Evolutionary conservation across 2,329 filamentous ascomycete species (phyloP), one percentile per base, ranked within the genome.

Genomic region (Dactylella cylindrospora): DNA sequence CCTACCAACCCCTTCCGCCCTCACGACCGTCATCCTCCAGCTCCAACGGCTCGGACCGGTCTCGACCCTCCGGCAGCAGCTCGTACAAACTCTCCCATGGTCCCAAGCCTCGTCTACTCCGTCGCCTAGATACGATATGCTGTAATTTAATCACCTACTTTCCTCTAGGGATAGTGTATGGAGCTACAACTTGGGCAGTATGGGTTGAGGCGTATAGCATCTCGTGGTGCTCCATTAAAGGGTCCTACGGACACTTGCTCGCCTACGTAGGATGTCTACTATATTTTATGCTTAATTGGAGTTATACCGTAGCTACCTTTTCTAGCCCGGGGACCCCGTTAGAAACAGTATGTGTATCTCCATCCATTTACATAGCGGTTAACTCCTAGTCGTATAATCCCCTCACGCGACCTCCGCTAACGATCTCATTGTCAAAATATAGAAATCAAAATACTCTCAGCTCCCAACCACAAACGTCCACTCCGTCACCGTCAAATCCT

Each of bases 251-350:
- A 81, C 40, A 76, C 73, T 8, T 72, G 73, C 3, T 79, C 2
- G 87, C 86, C 7, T 70, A 79, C 32, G 71, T 88, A 47, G 89
- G 85, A 39, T 72, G 91, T 65, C 59, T 80, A 26, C 79, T 97
- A 64, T 97, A 90, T 70, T 67, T 81, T 50, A 77, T 95, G 69
- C 82, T 94, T 65, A 91, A 93, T 73, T 86, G 85, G 79, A 91
- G 82, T 69, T 98, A 98, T 75, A 93, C 88, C 0, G 84, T 85
- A 36, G 93, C 93, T 69, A 91, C 97, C 65, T 96, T 97, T 75
- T 95, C 89, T 19, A 82, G 86, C 66, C 91, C 93, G 4, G 93
- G 93, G 36, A 84, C 81, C 38, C 82, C 83, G 7, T 70, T 81
- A 2, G 64, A 67, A 28, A 66, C 49, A 46, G 67, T 69, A 59